phyloP scores from a whole-genome alignment of 495 filamentous ascomycete species.

The Schizothecium vesticola region DNA sequence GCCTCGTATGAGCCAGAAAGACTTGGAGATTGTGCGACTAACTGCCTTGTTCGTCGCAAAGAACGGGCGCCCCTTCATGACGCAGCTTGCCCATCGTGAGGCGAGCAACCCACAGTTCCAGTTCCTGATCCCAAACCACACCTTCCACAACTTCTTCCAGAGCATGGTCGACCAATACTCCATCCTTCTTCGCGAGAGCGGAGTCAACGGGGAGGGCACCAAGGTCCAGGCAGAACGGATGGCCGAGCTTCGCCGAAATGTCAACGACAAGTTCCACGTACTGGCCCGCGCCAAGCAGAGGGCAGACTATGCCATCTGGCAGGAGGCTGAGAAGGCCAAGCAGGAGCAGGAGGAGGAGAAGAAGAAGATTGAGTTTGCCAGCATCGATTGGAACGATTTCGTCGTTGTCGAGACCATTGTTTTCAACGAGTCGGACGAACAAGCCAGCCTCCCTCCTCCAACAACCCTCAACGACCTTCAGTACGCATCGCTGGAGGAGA shows the following conservation, averaged over 20 bases:
- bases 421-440: constrained; percentile 85
- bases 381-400: constrained; percentile 98
- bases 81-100: constrained; percentile 78
- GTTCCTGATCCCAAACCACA: constrained; percentile 93
- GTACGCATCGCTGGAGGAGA: constrained; percentile 89
- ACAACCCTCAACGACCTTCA: constrained; percentile 86
- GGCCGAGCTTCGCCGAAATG: constrained; percentile 69
- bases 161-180: constrained; percentile 91
- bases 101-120: constrained; percentile 93
- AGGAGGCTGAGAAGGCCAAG: constrained; percentile 79
- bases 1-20: constrained; percentile 93
- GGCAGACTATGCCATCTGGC: constrained; percentile 79
- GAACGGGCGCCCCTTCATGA: constrained; percentile 87
- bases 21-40: constrained; percentile 85
- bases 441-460: constrained; percentile 79
- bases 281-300: constrained; percentile 74
- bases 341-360: constrained; percentile 84
- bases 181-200: constrained; percentile 66
- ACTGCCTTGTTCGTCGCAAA: constrained; percentile 89
- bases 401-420: constrained; percentile 93
- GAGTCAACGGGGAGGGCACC: constrained; percentile 59
- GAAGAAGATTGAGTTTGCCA: constrained; percentile 76
- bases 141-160: constrained; percentile 89
- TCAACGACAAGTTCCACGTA: constrained; percentile 71
- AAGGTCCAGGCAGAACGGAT: constrained; percentile 64